Evolutionary conservation across 257 asterid genomes (phyloP).

Genomic region (Penstemon barbatus): DNA sequence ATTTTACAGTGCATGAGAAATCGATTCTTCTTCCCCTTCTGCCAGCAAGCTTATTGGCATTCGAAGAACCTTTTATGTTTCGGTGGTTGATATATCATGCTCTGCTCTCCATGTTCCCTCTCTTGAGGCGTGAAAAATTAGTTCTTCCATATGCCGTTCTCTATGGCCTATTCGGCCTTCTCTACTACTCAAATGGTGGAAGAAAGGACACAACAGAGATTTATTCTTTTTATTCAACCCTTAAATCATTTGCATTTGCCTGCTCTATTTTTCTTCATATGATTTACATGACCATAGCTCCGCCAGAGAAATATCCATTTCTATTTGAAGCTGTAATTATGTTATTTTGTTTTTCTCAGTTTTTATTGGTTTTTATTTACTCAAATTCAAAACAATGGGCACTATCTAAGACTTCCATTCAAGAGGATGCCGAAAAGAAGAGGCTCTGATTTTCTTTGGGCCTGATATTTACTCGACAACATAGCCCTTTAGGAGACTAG

Average conservation of each 20-base stretch:
- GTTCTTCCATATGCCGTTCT: constrained; percentile 65
- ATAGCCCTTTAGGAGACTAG: not conserved
- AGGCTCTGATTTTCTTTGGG: constrained; percentile 38
- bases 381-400: constrained; percentile 68
- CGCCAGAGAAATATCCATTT: constrained; percentile 81
- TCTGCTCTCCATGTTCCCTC: constrained; percentile 92
- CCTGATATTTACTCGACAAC: no score
- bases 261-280: constrained; percentile 67
- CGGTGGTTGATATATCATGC: constrained; percentile 67
- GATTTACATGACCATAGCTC: constrained; percentile 59
- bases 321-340: constrained; percentile 85
- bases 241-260: constrained; percentile 41
- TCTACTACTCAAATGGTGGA: constrained; percentile 62
- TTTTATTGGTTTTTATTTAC: constrained; percentile 48
- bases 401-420: constrained; percentile 37
- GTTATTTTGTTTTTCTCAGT: constrained; percentile 84
- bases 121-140: constrained; percentile 72
- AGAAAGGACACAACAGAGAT: constrained; percentile 41
- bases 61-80: constrained; percentile 70
- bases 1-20: constrained; percentile 79
- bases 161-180: constrained; percentile 66
- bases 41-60: constrained; percentile 87
- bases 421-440: constrained; percentile 48
- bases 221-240: constrained; percentile 26
- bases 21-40: constrained; percentile 91